Conservation (phyloP, 129 eudicot genomes). For the Pulicaria dysenterica region DNA sequence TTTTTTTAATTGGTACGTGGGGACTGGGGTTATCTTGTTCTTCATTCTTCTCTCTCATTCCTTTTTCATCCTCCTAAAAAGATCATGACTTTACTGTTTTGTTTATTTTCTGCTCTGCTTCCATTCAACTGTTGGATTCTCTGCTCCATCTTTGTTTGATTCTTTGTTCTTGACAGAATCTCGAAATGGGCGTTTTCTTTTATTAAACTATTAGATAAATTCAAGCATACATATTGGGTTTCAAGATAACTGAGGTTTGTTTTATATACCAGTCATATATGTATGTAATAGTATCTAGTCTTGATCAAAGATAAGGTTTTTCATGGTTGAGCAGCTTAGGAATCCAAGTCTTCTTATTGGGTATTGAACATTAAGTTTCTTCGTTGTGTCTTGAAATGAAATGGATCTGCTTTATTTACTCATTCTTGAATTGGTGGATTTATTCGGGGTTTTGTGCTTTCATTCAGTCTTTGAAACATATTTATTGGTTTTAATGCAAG, state of each 20-base stretch:
- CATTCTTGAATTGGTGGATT: no score
- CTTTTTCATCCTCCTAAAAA: slow-evolving; percentile 21
- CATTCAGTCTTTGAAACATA: slow-evolving; percentile 35
- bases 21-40: slow-evolving; percentile 12
- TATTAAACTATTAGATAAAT: slow-evolving; percentile 1
- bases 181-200: neutral
- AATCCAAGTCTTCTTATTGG: slow-evolving; percentile 15
- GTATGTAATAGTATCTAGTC: neutral
- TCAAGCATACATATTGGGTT: slow-evolving; percentile 24
- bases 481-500: slow-evolving; percentile 46
- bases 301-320: slow-evolving; percentile 11
- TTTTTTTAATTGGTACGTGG: no score
- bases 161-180: slow-evolving; percentile 12
- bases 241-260: slow-evolving; percentile 25
- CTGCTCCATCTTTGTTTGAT: slow-evolving; percentile 23
- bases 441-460: no score
- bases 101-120: no score
- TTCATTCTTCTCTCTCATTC: slow-evolving; percentile 6
- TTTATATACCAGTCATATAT: neutral
- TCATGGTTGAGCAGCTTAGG: neutral
- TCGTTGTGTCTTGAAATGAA: neutral
- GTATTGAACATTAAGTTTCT: neutral
- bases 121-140: slow-evolving; percentile 25
- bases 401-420: no score
- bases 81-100: slow-evolving; percentile 29